phyloP scores from a whole-genome alignment of 1,284 basidiomycete genomes.

The Inonotus obliquus region DNA sequence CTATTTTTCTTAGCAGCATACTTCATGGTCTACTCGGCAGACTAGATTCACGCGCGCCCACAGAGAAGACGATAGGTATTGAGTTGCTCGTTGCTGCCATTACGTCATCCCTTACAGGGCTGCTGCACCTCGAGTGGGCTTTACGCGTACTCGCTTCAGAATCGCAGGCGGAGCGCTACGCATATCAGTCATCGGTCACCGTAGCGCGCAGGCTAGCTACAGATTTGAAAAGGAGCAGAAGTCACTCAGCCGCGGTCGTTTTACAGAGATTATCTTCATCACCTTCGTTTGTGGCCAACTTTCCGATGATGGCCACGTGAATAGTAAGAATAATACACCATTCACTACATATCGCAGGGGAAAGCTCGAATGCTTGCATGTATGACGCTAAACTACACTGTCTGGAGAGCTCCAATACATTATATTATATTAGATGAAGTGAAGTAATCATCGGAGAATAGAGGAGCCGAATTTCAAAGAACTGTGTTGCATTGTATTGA shows the following conservation, averaged over 20 bases:
- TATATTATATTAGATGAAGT: background rate
- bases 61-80: slow-evolving; percentile 49
- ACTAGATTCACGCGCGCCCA: slow-evolving; percentile 47
- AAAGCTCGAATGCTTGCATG: background rate
- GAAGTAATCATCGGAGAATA: background rate
- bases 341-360: background rate
- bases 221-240: slow-evolving; percentile 51
- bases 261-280: slow-evolving; percentile 56
- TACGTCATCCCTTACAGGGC: slow-evolving; percentile 57
- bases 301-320: slow-evolving; percentile 49
- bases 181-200: slow-evolving; percentile 56
- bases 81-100: slow-evolving; percentile 60
- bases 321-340: background rate
- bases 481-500: background rate
- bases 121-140: slow-evolving; percentile 63
- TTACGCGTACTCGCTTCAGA: slow-evolving; percentile 49
- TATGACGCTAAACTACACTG: background rate
- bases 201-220: slow-evolving; percentile 58
- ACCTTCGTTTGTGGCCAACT: slow-evolving; percentile 63
- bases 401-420: background rate
- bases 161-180: slow-evolving; percentile 32
- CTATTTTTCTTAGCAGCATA: slow-evolving; percentile 56
- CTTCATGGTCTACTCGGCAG: slow-evolving; percentile 52
- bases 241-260: slow-evolving; percentile 47
- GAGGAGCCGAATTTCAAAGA: background rate